phyloP scores from a whole-genome alignment of 345 rosid species.

The Pelargonium nanum region DNA sequence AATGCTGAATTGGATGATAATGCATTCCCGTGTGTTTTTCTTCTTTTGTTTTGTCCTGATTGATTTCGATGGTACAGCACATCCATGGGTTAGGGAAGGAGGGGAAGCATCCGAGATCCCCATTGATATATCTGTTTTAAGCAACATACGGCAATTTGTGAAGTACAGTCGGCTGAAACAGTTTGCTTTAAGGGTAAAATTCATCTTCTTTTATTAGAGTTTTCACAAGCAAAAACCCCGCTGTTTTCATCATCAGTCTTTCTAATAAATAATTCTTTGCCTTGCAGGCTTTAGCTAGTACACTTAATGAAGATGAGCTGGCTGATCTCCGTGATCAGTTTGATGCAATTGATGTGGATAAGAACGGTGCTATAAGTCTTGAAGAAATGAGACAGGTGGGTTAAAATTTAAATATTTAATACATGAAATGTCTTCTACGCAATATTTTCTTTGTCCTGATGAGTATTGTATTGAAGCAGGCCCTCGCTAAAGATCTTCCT shows the following conservation, averaged over 20 bases:
- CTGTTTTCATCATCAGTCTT: not conserved
- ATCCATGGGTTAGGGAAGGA: conserved; percentile 53
- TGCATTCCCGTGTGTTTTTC: not conserved
- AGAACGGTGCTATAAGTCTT: conserved; percentile 42
- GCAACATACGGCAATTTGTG: conserved; percentile 40
- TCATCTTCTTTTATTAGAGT: not conserved
- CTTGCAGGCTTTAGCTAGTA: conserved; percentile 42
- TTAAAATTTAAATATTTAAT: not conserved
- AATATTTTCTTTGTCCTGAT: not conserved
- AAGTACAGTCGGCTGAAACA: conserved; percentile 44
- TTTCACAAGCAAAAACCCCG: not conserved
- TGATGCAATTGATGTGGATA: conserved; percentile 43
- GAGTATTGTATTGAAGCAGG: conserved; percentile 20
- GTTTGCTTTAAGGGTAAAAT: conserved; percentile 39
- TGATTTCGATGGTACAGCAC: conserved; percentile 24
- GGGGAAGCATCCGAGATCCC: conserved; percentile 46
- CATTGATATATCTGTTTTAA: conserved; percentile 41
- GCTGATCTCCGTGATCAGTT: conserved; percentile 42
- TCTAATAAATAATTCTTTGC: not conserved
- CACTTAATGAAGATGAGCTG: conserved; percentile 35
- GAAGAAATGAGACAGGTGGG: conserved; percentile 47
- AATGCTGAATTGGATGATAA: not conserved
- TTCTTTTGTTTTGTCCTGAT: not conserved
- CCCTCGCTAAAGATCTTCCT: conserved; percentile 51
- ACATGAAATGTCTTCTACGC: not conserved